A percentile compares a stretch with the other conserved stretches of the same genome.
Evolutionary conservation across 1,284 basidiomycete genomes (phyloP).

Genomic region (Ceratobasidium sp.): DNA sequence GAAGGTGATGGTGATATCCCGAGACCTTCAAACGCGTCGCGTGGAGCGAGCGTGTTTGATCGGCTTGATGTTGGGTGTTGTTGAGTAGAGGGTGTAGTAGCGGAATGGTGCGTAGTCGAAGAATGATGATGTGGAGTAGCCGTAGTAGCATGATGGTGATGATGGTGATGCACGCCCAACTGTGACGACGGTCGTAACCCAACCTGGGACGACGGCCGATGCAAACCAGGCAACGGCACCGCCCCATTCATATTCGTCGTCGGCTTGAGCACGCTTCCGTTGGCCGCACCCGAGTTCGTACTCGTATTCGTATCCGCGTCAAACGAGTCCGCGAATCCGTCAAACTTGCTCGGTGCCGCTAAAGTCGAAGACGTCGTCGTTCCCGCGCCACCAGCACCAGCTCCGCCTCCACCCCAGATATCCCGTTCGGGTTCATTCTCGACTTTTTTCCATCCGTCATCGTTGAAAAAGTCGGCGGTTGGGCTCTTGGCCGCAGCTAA

Average conservation of each 20-base stretch:
- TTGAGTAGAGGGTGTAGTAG: constrained; percentile 53
- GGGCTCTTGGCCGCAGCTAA: constrained; percentile 32
- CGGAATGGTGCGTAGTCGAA: neutral
- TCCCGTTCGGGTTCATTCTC: constrained; percentile 24
- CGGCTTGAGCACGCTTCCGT: constrained; percentile 13
- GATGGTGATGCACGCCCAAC: neutral
- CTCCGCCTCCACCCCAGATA: constrained; percentile 43
- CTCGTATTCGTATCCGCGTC: constrained; percentile 31
- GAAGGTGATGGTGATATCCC: constrained; percentile 61
- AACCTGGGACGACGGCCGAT: neutral
- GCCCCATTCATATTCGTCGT: constrained; percentile 7
- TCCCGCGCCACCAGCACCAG: too few relatives aligned
- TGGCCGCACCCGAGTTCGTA: neutral
- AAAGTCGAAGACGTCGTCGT: neutral
- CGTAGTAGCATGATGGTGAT: too few relatives aligned
- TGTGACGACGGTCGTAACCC: constrained; percentile 2
- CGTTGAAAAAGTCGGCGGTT: constrained; percentile 42
- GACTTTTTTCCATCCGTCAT: constrained; percentile 33
- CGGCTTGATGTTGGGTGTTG: constrained; percentile 47
- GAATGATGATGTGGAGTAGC: constrained; percentile 15
- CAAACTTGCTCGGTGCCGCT: constrained; percentile 25
- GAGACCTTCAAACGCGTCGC: constrained; percentile 82
- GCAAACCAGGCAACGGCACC: constrained; percentile 3
- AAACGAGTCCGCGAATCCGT: constrained; percentile 50
- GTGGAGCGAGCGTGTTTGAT: constrained; percentile 54